phyloP scores from a whole-genome alignment of 129 eudicot species.

The Erigeron canadensis region DNA sequence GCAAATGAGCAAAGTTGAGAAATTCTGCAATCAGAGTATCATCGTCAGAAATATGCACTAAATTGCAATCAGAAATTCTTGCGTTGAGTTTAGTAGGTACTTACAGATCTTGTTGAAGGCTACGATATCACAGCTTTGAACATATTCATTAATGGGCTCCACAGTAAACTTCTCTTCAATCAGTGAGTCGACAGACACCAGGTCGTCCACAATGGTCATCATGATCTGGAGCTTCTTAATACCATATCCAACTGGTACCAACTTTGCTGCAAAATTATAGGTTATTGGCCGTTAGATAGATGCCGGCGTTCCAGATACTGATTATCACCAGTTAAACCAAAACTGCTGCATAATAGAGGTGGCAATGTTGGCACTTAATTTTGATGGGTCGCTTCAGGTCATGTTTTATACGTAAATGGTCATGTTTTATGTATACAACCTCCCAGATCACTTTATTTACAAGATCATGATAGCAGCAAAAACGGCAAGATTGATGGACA shows the following conservation, averaged over 20 bases:
- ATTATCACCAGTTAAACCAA: too few relatives aligned
- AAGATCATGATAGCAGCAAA: too few relatives aligned
- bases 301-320: neutral
- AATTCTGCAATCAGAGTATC: conserved; percentile 22
- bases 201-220: conserved; percentile 91
- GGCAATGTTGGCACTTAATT: neutral
- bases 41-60: neutral
- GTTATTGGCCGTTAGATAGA: neutral
- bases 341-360: neutral
- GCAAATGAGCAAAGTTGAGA: neutral
- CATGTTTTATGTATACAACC: too few relatives aligned
- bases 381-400: too few relatives aligned
- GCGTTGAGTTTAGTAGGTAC: conserved; percentile 12
- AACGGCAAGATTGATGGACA: too few relatives aligned
- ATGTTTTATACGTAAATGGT: too few relatives aligned
- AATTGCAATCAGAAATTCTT: neutral
- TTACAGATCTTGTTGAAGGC: conserved; percentile 94
- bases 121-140: conserved; percentile 94
- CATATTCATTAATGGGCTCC: conserved; percentile 74
- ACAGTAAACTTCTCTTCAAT: conserved; percentile 68
- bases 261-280: conserved; percentile 58
- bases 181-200: conserved; percentile 80
- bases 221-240: conserved; percentile 92
- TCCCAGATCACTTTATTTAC: too few relatives aligned
- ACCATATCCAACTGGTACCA: conserved; percentile 88